phyloP scores from a whole-genome alignment of 225 moss, liverwort and hornwort genomes.

The Bryum argenteum region DNA sequence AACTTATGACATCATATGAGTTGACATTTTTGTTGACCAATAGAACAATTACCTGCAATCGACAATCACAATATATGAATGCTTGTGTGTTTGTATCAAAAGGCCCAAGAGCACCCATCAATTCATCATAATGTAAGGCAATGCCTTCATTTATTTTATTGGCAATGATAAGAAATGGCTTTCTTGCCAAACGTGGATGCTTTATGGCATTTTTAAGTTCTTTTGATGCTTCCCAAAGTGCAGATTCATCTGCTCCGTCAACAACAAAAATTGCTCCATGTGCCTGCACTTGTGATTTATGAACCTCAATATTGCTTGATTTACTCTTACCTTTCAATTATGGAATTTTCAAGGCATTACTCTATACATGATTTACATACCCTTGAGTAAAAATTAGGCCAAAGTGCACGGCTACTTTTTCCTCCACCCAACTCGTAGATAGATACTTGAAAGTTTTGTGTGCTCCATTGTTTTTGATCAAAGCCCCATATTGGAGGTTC shows the following conservation, averaged over 20 bases:
- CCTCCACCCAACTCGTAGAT: conserved; percentile 47
- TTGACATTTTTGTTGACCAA: neutral
- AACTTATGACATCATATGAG: too few species aligned
- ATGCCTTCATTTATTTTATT: conserved; percentile 31
- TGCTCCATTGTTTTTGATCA: conserved; percentile 35
- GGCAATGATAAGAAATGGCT: conserved; percentile 46
- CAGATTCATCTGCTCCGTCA: conserved; percentile 35
- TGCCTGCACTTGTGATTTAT: conserved; percentile 14
- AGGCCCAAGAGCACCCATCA: conserved; percentile 34
- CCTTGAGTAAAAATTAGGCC: conserved; percentile 46
- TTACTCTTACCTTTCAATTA: neutral
- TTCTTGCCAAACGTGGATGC: conserved; percentile 35
- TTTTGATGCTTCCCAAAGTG: conserved; percentile 33
- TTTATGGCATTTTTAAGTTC: conserved; percentile 35
- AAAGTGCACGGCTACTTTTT: conserved; percentile 44
- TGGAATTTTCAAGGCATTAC: neutral
- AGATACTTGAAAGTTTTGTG: neutral
- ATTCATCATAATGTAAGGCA: conserved; percentile 21
- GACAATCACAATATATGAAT: conserved; percentile 44
- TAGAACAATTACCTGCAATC: conserved; percentile 24
- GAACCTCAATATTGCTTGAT: neutral
- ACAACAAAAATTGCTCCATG: conserved; percentile 51
- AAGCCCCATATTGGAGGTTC: conserved; percentile 30
- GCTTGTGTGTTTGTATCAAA: conserved; percentile 32
- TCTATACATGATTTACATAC: neutral